These are phyloP conservation scores for Talaromyces marneffei DNA, from an alignment of 2,329 filamentous ascomycete genomes.

Conservation along the genomic window DNA sequence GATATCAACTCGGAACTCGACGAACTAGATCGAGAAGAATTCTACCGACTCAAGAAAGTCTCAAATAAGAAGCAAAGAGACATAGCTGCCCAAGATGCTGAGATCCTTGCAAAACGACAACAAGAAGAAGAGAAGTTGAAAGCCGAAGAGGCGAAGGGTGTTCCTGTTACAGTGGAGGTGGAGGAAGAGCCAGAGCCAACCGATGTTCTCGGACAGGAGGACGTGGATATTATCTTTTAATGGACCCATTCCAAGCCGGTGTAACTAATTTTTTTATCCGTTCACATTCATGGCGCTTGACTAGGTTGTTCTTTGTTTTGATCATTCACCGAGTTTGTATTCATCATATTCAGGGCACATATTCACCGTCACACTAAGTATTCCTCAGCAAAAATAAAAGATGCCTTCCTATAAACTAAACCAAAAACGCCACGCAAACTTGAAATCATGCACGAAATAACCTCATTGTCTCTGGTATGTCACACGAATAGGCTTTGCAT, in stretches of 20 bases:
- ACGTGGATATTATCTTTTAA: constrained; percentile 78
- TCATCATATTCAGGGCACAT: constrained; percentile 10
- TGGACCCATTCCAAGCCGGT: background rate
- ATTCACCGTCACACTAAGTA: constrained; percentile 7
- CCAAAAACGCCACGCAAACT: constrained; percentile 10
- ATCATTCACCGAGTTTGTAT: background rate
- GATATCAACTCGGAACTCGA: constrained; percentile 98
- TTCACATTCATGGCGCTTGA: constrained; percentile 2
- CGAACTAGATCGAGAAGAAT: constrained; percentile 95
- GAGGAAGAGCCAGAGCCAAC: constrained; percentile 37
- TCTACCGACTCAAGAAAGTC: constrained; percentile 95
- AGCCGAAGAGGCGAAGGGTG: constrained; percentile 31
- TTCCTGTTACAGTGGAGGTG: constrained; percentile 29
- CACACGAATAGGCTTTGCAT: constrained; percentile 77
- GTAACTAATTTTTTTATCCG: background rate
- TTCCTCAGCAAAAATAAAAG: background rate
- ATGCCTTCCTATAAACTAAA: constrained; percentile 14
- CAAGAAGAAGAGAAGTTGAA: constrained; percentile 37
- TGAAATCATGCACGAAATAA: constrained; percentile 15
- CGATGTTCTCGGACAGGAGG: constrained; percentile 70
- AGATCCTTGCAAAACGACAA: constrained; percentile 66
- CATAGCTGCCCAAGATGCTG: constrained; percentile 63
- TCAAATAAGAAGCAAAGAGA: constrained; percentile 79
- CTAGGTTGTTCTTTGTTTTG: background rate
- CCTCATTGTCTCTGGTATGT: constrained; percentile 86